A percentile compares a stretch with the other conserved stretches of the same genome.
These are phyloP conservation scores for Xylariaceae sp. DNA, from an alignment of 2,329 filamentous ascomycete species.

Conservation along the genomic window DNA sequence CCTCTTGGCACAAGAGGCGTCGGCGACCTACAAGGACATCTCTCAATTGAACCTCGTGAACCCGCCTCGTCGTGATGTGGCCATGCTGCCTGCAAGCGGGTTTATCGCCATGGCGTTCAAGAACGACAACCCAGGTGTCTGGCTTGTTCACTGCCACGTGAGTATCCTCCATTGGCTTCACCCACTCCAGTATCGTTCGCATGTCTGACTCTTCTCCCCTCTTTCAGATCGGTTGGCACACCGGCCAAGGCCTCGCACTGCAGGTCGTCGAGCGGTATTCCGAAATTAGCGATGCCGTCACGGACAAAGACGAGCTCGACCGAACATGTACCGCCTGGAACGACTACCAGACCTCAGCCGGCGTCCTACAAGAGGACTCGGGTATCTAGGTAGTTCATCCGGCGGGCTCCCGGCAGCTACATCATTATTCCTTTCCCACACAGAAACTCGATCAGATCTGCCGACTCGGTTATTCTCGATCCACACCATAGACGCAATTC, in stretches of 20 bases:
- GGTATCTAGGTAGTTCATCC: conserved; percentile 28
- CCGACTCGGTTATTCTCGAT: background rate
- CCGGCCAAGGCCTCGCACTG: conserved; percentile 45
- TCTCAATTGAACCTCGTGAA: conserved; percentile 36
- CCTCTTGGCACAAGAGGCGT: conserved; percentile 33
- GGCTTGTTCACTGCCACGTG: conserved; percentile 37
- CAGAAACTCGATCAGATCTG: background rate
- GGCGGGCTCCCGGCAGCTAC: background rate
- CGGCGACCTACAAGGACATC: conserved; percentile 29
- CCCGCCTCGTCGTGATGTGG: conserved; percentile 46
- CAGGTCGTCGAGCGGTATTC: conserved; percentile 43
- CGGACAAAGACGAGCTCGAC: conserved; percentile 21
- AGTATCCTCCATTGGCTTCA: conserved; percentile 1
- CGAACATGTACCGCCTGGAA: conserved; percentile 30
- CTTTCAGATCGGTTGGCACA: conserved; percentile 45
- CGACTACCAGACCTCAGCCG: conserved; percentile 24
- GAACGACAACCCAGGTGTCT: conserved; percentile 49
- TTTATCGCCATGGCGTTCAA: conserved; percentile 47
- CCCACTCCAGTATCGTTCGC: background rate
- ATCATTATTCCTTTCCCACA: background rate
- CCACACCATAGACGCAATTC: background rate
- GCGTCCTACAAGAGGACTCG: conserved; percentile 32
- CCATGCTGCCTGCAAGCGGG: conserved; percentile 41
- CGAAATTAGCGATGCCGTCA: conserved; percentile 25
- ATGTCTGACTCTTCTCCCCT: conserved; percentile 3